Evolutionary conservation across 306 rosid genomes (phyloP).

Genomic region (Geum urbanum): DNA sequence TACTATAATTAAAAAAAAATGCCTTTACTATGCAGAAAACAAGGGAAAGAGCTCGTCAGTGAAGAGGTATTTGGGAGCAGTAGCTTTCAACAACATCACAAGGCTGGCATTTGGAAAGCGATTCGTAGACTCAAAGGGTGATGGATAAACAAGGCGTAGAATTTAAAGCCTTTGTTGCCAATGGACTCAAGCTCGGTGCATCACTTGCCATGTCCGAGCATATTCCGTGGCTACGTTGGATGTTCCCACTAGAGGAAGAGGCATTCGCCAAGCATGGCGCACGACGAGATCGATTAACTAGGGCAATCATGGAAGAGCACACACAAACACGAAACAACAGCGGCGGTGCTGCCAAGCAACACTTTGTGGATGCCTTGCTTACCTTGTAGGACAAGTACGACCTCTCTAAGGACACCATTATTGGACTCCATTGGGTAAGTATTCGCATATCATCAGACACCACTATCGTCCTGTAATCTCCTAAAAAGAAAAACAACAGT

Average conservation of each 20-base stretch:
- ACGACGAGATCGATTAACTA: constrained; percentile 66
- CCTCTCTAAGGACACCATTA: constrained; percentile 84
- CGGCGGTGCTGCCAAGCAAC: constrained; percentile 71
- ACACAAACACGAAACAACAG: constrained; percentile 51
- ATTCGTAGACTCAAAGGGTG: constrained; percentile 65
- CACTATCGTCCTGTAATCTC: no score
- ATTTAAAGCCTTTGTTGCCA: constrained; percentile 60
- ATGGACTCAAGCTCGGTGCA: constrained; percentile 77
- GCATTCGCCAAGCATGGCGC: constrained; percentile 77
- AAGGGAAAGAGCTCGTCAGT: constrained; percentile 44
- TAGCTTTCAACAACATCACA: constrained; percentile 92
- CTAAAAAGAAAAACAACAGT: no score
- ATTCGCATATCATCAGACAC: no score
- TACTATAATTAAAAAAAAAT: background rate
- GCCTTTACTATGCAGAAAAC: constrained; percentile 29
- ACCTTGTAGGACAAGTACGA: constrained; percentile 74
- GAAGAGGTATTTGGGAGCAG: constrained; percentile 64
- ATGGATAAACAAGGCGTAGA: constrained; percentile 68
- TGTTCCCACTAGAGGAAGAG: constrained; percentile 79
- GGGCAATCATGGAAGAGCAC: constrained; percentile 86
- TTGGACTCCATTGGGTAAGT: constrained; percentile 85
- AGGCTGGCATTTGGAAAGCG: constrained; percentile 85
- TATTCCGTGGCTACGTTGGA: constrained; percentile 85
- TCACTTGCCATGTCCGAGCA: constrained; percentile 80
- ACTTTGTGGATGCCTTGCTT: constrained; percentile 82